Evolutionary conservation across 371 early-diverging fungal species (phyloP).

Genomic region (Circinella umbellata): DNA sequence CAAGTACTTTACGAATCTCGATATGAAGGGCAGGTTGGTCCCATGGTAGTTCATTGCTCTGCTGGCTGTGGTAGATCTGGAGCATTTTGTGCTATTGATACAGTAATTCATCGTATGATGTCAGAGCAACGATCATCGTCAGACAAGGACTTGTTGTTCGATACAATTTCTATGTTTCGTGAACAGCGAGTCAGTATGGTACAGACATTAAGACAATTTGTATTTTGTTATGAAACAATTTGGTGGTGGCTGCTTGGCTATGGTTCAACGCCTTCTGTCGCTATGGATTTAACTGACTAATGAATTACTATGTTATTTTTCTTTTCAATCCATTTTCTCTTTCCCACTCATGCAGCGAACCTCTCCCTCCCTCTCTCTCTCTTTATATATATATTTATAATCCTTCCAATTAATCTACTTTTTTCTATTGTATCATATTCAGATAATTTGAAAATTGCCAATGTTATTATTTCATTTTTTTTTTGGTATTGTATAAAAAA

Average conservation of each 20-base stretch:
- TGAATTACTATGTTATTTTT: not conserved
- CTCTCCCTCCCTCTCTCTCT: not conserved
- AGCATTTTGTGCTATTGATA: slow-evolving; percentile 87
- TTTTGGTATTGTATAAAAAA: not conserved
- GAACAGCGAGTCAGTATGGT: slow-evolving; percentile 89
- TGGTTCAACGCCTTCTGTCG: not conserved
- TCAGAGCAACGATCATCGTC: not conserved
- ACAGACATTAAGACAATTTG: slow-evolving; percentile 87
- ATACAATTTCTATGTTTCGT: slow-evolving; percentile 71
- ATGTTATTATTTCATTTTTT: not conserved
- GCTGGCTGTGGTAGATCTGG: slow-evolving; percentile 99
- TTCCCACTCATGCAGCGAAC: not conserved
- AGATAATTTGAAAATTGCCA: not conserved
- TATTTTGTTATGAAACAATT: slow-evolving; percentile 91
- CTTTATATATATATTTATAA: not conserved
- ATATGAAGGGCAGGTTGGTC: slow-evolving; percentile 44
- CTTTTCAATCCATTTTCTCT: too few relatives aligned
- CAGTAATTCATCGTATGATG: slow-evolving; percentile 37
- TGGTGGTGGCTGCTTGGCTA: slow-evolving; percentile 56
- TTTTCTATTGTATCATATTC: slow-evolving; percentile 1
- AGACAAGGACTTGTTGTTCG: slow-evolving; percentile 59
- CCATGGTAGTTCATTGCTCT: slow-evolving; percentile 93
- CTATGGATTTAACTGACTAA: slow-evolving; percentile 1
- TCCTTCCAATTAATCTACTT: not conserved
- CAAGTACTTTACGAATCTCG: slow-evolving; percentile 33